These are phyloP conservation scores for Hordeum pubiflorum DNA, from an alignment of 202 grass and related monocot genomes.

Conservation along the genomic window DNA sequence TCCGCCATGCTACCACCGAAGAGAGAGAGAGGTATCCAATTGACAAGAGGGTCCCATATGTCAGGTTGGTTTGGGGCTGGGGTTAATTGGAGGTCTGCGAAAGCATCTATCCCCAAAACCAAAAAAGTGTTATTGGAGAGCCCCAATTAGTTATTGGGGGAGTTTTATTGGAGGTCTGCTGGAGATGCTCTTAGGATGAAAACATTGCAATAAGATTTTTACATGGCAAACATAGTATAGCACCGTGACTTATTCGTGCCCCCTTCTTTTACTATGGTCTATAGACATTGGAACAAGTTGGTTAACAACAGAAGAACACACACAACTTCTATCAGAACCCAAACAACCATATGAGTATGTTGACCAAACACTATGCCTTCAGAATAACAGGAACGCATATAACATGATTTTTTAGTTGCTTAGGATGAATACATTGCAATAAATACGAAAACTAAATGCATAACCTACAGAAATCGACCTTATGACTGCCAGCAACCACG, in stretches of 20 bases:
- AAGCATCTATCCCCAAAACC: too few species aligned
- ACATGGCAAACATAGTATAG: neutral
- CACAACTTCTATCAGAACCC: neutral
- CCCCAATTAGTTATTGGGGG: too few species aligned
- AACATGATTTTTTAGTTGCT: neutral
- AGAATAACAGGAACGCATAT: constrained; percentile 6
- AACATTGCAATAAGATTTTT: neutral
- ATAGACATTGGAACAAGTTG: neutral
- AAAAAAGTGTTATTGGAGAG: too few species aligned
- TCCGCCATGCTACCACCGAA: too few species aligned
- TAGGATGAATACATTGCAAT: neutral
- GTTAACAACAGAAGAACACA: neutral
- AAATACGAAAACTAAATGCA: neutral
- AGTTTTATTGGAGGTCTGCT: too few species aligned
- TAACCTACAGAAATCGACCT: constrained; percentile 43
- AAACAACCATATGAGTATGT: neutral
- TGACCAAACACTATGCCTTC: neutral
- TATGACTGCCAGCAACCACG: constrained; percentile 91
- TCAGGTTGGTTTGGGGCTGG: too few species aligned
- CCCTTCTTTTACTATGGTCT: neutral
- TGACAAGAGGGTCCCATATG: too few species aligned
- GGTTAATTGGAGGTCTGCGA: too few species aligned
- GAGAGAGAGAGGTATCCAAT: too few species aligned
- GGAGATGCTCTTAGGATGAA: neutral
- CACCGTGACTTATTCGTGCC: neutral